Evolutionary conservation across 306 rosid species (phyloP).

Genomic region (Vigna trinervia): DNA sequence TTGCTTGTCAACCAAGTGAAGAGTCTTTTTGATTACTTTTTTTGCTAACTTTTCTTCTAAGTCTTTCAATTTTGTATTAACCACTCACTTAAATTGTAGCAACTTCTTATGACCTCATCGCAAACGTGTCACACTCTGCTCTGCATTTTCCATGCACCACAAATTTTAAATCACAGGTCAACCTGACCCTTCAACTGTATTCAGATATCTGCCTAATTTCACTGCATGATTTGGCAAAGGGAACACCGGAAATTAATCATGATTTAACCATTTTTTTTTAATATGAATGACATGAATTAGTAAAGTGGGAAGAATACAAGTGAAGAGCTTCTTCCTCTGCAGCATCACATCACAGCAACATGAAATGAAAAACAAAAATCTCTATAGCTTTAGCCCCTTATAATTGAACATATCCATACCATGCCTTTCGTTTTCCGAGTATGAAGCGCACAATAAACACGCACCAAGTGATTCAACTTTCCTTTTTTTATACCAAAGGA

Average conservation of each 20-base stretch:
- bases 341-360: slow-evolving; percentile 3
- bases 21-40: slow-evolving; percentile 7
- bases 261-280: neutral
- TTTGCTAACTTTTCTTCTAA: neutral
- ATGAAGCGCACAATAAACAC: slow-evolving; percentile 31
- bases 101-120: slow-evolving; percentile 24
- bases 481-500: slow-evolving; percentile 25
- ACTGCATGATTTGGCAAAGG: slow-evolving; percentile 5
- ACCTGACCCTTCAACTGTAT: neutral
- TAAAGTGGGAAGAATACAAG: neutral
- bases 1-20: slow-evolving; percentile 68
- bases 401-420: slow-evolving; percentile 1
- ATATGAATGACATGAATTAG: neutral
- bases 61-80: slow-evolving; percentile 9
- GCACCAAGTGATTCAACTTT: slow-evolving; percentile 19
- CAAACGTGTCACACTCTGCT: slow-evolving; percentile 39
- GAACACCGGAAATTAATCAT: neutral
- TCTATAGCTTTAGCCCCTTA: neutral
- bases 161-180: slow-evolving; percentile 37
- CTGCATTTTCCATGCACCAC: neutral
- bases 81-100: neutral
- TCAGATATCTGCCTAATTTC: neutral
- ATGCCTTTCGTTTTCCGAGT: slow-evolving; percentile 34
- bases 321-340: neutral
- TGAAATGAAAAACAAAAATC: neutral